Conservation (phyloP, 768 basidiomycete genomes). For the Porpolomopsis calyptriformis region DNA sequence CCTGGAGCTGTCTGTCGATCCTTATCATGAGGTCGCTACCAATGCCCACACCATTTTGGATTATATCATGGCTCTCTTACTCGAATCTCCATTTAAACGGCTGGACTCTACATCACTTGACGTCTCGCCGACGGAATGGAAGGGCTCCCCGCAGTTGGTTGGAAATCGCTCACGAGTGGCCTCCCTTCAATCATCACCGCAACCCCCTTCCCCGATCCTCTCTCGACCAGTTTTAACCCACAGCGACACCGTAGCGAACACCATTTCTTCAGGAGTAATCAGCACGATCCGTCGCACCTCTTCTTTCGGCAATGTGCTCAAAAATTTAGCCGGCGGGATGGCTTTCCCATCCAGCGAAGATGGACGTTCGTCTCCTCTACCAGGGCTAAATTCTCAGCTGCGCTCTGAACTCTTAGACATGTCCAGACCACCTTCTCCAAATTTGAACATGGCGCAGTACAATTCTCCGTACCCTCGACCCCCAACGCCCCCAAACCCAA, state of each 20-base stretch:
- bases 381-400: slow-evolving; percentile 13
- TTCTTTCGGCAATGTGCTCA: slow-evolving; percentile 69
- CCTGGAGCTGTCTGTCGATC: slow-evolving; percentile 85
- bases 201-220: slow-evolving; percentile 31
- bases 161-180: slow-evolving; percentile 37
- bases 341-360: slow-evolving; percentile 62
- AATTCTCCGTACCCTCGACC: slow-evolving; percentile 64
- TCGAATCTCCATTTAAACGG: slow-evolving; percentile 79
- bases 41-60: slow-evolving; percentile 87
- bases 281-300: slow-evolving; percentile 69
- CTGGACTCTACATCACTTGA: slow-evolving; percentile 60
- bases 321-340: slow-evolving; percentile 58
- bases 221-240: slow-evolving; percentile 42
- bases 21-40: slow-evolving; percentile 85
- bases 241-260: slow-evolving; percentile 52
- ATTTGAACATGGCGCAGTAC: slow-evolving; percentile 67
- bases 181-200: slow-evolving; percentile 43
- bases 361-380: slow-evolving; percentile 25
- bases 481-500: slow-evolving; percentile 27
- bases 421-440: slow-evolving; percentile 71
- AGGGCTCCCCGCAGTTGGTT: slow-evolving; percentile 21
- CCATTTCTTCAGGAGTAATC: slow-evolving; percentile 50
- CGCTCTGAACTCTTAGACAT: slow-evolving; percentile 26
- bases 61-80: slow-evolving; percentile 80
- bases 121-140: slow-evolving; percentile 29